Evolutionary conservation across 306 rosid species (phyloP), one percentile per base, ranked within the genome.

Genomic region (Fagus crenata): DNA sequence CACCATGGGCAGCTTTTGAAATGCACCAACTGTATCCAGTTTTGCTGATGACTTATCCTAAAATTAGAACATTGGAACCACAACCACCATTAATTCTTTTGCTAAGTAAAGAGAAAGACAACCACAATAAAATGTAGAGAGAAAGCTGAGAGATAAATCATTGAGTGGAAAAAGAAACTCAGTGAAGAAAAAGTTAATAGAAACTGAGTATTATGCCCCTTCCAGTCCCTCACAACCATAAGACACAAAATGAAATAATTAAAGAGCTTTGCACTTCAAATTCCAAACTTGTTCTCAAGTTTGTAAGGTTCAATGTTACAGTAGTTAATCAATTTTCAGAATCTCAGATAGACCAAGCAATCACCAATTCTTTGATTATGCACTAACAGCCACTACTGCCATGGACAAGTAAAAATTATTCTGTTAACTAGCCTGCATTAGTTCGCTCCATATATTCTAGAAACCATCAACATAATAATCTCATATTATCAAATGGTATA

Each of bases 1-100:
- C 86, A 92, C 99, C 84, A 95, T 82, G 18, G 99, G 99, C 77
- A 95, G 85, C 89, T 88, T 92, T 79, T 95, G 99, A 87, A 95
- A 95, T 75, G 99, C 97, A 59, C 97, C 97, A 69, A 92, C 65
- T 63, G 78, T 86, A 80, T 95, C 96, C 40, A 77, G 59, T 73
- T 67, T 75, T 73, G 73, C 82, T 14, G 85, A 81, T 78, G 83
- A 59, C 46, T 83, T 84, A 31, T 90, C 96, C 92, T 95, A 81
- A 73, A 77, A 69, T 80, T 80, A 79, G 15, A 65, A 67, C 28
- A 65, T 70, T 28, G 40, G 75, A 64, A 81, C 74, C 5, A 42
- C n/a, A 74, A 53, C 37, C 53, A 36, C 37, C 65, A 58, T 41
- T 46, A 72, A 51, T 70, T 41, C 14, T 7, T 69, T 70, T 43